phyloP scores from a whole-genome alignment of 2,329 filamentous ascomycete species.

The Seiridium cupressi region DNA sequence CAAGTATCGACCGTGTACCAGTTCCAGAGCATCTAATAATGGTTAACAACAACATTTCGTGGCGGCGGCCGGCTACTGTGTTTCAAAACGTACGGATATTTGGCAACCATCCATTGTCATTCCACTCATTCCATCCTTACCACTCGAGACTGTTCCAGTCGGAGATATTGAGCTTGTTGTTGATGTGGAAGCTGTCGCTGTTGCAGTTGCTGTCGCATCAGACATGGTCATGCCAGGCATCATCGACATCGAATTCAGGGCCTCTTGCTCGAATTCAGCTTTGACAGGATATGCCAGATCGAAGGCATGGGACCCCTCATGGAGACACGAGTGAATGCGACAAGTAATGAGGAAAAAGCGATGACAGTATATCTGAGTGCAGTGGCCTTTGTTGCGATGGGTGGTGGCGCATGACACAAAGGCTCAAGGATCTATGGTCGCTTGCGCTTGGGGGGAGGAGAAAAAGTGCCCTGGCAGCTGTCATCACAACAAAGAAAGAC shows the following conservation, averaged over 20 bases:
- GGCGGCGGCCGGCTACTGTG: neutral
- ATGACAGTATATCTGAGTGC: neutral
- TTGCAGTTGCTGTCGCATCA: neutral
- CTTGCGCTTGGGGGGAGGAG: neutral
- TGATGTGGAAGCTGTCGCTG: neutral
- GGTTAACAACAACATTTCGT: neutral
- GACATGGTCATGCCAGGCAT: slow-evolving; percentile 8
- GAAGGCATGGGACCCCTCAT: neutral
- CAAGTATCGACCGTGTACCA: slow-evolving; percentile 71
- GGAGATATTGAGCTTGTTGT: neutral
- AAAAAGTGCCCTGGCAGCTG: neutral
- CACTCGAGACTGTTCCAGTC: neutral
- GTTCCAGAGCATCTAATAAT: slow-evolving; percentile 70
- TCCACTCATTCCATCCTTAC: neutral
- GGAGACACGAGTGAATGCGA: neutral
- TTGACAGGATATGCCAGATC: neutral
- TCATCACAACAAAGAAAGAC: neutral
- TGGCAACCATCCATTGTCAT: slow-evolving; percentile 6
- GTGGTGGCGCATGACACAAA: neutral
- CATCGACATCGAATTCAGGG: slow-evolving; percentile 4
- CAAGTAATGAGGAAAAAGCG: neutral
- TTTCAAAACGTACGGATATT: neutral
- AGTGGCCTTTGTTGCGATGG: neutral
- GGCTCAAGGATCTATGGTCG: neutral
- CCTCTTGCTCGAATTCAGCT: neutral